Conservation (phyloP, 139 green algal genomes). For the Nannochloris sp. region DNA sequence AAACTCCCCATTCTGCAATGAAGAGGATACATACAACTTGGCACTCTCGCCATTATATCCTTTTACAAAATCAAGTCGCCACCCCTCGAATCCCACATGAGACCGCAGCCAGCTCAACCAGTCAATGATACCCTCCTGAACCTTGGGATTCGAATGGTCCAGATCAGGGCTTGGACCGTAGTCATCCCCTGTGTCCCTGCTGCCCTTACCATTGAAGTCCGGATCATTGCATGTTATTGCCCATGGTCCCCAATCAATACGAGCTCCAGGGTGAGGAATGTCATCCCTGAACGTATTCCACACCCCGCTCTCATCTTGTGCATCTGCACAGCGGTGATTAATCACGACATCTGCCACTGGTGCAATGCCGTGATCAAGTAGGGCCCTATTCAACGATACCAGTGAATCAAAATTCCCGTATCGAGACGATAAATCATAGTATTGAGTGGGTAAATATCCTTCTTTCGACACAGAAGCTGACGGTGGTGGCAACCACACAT, state of each 20-base stretch:
- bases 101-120: slow-evolving; percentile 65
- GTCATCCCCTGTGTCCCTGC: slow-evolving; percentile 60
- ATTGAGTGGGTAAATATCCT: slow-evolving; percentile 77
- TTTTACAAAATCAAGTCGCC: slow-evolving; percentile 60
- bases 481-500: slow-evolving; percentile 79
- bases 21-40: slow-evolving; percentile 42
- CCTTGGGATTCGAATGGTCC: slow-evolving; percentile 71
- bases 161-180: slow-evolving; percentile 55
- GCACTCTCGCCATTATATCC: slow-evolving; percentile 42
- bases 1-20: slow-evolving; percentile 31
- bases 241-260: slow-evolving; percentile 69
- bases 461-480: slow-evolving; percentile 59
- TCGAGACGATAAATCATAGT: slow-evolving; percentile 63
- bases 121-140: slow-evolving; percentile 56
- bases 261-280: slow-evolving; percentile 27
- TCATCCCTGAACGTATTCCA: slow-evolving; percentile 58
- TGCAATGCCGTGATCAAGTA: slow-evolving; percentile 60
- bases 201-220: slow-evolving; percentile 54
- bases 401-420: slow-evolving; percentile 69
- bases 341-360: slow-evolving; percentile 87
- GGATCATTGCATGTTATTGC: slow-evolving; percentile 73
- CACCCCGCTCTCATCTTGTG: slow-evolving; percentile 48
- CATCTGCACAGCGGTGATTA: slow-evolving; percentile 76
- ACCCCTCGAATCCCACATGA: slow-evolving; percentile 53
- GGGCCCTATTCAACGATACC: slow-evolving; percentile 39